These are phyloP conservation scores for Sindora glabra DNA, from an alignment of 306 rosid species.

Conservation along the genomic window DNA sequence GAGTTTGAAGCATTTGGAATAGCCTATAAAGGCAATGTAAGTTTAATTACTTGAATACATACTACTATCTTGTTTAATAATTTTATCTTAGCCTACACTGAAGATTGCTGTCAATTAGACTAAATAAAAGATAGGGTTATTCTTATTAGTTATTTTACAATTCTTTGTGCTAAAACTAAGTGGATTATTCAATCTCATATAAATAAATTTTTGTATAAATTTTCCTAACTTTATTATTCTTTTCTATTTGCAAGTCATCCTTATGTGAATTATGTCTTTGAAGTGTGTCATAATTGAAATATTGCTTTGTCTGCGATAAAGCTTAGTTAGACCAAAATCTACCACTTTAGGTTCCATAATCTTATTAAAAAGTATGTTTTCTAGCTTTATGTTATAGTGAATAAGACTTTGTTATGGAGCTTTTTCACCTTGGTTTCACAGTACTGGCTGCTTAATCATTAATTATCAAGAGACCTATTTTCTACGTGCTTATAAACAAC, in stretches of 20 bases:
- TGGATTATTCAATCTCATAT: no score
- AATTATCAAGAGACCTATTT: conserved; percentile 25
- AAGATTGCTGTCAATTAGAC: no score
- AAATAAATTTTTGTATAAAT: no score
- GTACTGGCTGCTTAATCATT: conserved; percentile 18
- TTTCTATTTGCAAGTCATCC: no score
- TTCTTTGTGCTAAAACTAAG: no score
- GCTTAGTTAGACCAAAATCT: conserved; percentile 37
- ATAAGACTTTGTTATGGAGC: conserved; percentile 27
- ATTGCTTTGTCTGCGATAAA: conserved; percentile 21
- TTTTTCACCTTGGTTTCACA: conserved; percentile 13
- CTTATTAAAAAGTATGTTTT: conserved; percentile 29
- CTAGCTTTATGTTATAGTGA: conserved; percentile 43
- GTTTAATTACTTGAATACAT: no score
- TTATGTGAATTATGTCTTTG: conserved; percentile 38
- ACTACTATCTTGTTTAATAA: no score
- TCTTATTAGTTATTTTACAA: no score
- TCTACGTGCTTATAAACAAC: conserved; percentile 33
- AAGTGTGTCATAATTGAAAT: conserved; percentile 13
- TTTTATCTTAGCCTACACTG: no score
- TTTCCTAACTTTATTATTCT: no score
- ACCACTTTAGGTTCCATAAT: conserved; percentile 35
- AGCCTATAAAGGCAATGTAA: conserved; percentile 37
- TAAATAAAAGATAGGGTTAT: no score
- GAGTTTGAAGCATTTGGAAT: conserved; percentile 42